These are phyloP conservation scores for Selaginella moellendorffii DNA, from an alignment of 75 land plant genomes.

Conservation along the genomic window DNA sequence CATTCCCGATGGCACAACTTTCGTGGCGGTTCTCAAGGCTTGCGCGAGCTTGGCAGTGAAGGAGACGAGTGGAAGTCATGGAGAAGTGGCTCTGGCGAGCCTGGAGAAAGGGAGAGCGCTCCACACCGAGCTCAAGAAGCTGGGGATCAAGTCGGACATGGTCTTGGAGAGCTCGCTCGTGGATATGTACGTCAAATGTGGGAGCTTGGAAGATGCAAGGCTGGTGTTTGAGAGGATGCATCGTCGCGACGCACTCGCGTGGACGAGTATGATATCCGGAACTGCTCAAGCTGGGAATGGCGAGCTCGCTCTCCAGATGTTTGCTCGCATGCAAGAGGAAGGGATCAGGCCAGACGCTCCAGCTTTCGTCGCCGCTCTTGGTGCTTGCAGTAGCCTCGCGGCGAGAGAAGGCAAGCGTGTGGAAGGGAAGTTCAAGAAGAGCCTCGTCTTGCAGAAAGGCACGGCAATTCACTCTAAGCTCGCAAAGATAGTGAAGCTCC, in stretches of 20 bases:
- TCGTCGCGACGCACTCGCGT: slow-evolving; percentile 1
- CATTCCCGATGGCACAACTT: too few relatives aligned
- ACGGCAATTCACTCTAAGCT: too few relatives aligned
- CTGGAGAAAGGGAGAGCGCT: slow-evolving; percentile 7
- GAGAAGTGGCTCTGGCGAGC: neutral
- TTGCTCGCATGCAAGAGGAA: slow-evolving; percentile 8
- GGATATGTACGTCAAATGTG: slow-evolving; percentile 8
- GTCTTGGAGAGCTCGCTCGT: slow-evolving; percentile 2
- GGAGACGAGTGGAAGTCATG: too few relatives aligned
- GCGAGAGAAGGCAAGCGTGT: too few relatives aligned
- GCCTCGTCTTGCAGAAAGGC: too few relatives aligned
- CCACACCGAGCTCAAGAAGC: neutral
- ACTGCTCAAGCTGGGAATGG: slow-evolving; percentile 4
- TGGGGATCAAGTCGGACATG: neutral
- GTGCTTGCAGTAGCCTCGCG: slow-evolving; percentile 13
- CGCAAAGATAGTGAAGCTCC: too few relatives aligned
- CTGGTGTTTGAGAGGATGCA: slow-evolving; percentile 3
- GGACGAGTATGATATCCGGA: slow-evolving; percentile 9
- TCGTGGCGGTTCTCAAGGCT: too few relatives aligned
- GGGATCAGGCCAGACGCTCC: slow-evolving; percentile 2
- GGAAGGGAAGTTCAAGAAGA: too few relatives aligned
- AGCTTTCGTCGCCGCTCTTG: neutral
- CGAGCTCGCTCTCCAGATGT: neutral
- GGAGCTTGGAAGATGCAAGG: slow-evolving; percentile 8
- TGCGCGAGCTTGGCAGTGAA: too few relatives aligned